Evolutionary conservation across 108 stramenopile genomes (phyloP).

Genomic region (Skeletonema grethae): DNA sequence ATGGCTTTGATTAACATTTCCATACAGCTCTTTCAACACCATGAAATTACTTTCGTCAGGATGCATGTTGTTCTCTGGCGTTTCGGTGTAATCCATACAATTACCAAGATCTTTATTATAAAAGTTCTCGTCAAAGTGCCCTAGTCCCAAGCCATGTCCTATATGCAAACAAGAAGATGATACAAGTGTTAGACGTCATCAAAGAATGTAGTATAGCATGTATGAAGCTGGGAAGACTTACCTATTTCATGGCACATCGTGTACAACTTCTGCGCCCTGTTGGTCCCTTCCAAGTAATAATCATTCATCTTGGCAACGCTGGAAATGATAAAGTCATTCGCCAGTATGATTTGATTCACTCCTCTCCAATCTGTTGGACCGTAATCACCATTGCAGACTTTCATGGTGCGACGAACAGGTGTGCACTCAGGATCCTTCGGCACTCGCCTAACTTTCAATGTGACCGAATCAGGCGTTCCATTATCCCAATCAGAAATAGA

Average conservation of each 20-base stretch:
- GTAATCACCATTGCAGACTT: slow-evolving; percentile 86
- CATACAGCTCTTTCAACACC: slow-evolving; percentile 70
- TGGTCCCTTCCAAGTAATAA: slow-evolving; percentile 62
- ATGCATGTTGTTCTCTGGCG: slow-evolving; percentile 59
- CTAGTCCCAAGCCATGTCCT: slow-evolving; percentile 78
- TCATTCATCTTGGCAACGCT: slow-evolving; percentile 80
- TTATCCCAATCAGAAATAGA: slow-evolving; percentile 74
- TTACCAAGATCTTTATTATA: slow-evolving; percentile 78
- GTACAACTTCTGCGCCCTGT: slow-evolving; percentile 59
- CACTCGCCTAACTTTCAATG: slow-evolving; percentile 37
- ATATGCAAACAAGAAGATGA: neutral
- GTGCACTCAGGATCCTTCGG: slow-evolving; percentile 53
- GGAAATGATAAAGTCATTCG: slow-evolving; percentile 59
- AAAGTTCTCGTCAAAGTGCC: slow-evolving; percentile 84
- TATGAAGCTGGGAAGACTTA: neutral
- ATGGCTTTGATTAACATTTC: slow-evolving; percentile 39
- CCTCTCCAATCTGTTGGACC: slow-evolving; percentile 83
- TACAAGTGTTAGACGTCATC: no score
- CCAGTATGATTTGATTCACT: slow-evolving; percentile 61
- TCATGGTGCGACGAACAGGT: slow-evolving; percentile 50
- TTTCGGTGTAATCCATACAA: slow-evolving; percentile 85
- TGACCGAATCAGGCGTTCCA: slow-evolving; percentile 75
- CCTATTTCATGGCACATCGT: slow-evolving; percentile 77
- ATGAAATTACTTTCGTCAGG: slow-evolving; percentile 70
- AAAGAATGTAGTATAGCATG: neutral